Evolutionary conservation across 2,329 filamentous ascomycete genomes (phyloP).

Genomic region (Grosmannia huntii): DNA sequence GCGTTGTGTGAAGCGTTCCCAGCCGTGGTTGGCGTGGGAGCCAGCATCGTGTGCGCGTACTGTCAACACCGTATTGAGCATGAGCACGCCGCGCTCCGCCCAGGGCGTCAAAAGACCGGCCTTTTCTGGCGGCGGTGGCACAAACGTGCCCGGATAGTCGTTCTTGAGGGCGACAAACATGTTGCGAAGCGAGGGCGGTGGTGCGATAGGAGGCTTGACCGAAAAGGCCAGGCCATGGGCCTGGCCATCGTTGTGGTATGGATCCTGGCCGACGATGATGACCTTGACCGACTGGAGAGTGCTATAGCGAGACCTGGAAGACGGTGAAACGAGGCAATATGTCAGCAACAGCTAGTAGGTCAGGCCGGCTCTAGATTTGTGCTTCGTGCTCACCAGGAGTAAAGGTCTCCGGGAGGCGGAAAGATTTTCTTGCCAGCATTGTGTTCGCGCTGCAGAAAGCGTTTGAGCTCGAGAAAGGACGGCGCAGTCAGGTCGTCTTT

Average conservation of each 20-base stretch:
- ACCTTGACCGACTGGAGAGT: constrained; percentile 80
- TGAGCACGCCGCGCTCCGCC: constrained; percentile 83
- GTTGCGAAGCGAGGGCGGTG: constrained; percentile 82
- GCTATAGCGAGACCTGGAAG: constrained; percentile 78
- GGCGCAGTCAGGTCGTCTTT: constrained; percentile 72
- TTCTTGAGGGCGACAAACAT: constrained; percentile 83
- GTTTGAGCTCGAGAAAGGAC: constrained; percentile 79
- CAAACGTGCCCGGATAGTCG: constrained; percentile 70
- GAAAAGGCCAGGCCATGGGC: constrained; percentile 95
- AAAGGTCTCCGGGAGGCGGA: constrained; percentile 78
- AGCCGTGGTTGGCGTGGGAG: constrained; percentile 73
- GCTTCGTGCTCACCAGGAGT: constrained; percentile 60
- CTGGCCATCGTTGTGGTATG: constrained; percentile 92
- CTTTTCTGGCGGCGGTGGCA: constrained; percentile 64
- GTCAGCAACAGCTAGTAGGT: not conserved
- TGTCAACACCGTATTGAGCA: constrained; percentile 91
- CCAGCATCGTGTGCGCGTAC: constrained; percentile 83
- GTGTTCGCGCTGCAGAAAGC: constrained; percentile 70
- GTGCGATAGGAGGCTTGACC: constrained; percentile 74
- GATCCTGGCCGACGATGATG: constrained; percentile 91
- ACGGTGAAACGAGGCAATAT: not conserved
- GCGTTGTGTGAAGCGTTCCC: constrained; percentile 86
- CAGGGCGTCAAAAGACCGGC: constrained; percentile 80
- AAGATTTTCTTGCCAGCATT: constrained; percentile 66
- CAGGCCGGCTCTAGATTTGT: too few relatives aligned